Percentiles rank a stretch among this genome's conserved stretches.
Conservation (phyloP, 2,329 filamentous ascomycete species). For the Penicillium olsonii region DNA sequence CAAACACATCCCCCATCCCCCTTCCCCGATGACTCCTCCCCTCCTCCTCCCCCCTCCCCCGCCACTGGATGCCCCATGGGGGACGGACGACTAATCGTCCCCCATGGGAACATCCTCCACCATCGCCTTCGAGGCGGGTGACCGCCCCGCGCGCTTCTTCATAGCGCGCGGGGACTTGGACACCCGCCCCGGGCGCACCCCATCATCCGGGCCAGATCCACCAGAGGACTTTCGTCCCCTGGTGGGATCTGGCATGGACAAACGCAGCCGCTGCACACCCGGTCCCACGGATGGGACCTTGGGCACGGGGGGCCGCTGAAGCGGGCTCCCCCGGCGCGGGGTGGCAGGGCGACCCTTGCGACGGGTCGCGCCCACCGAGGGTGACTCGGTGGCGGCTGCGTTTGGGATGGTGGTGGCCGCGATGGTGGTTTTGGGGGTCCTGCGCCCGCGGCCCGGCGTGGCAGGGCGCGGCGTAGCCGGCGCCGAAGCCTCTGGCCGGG, state of each 20-base stretch:
- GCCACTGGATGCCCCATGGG: no score
- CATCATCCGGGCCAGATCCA: background rate
- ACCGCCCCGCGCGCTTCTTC: background rate
- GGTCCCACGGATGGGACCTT: background rate
- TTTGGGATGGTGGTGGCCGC: constrained; percentile 51
- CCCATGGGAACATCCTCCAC: constrained; percentile 1
- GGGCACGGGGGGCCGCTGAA: background rate
- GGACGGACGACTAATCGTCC: background rate
- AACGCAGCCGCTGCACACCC: background rate
- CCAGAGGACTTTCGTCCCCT: background rate
- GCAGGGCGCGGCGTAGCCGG: constrained; percentile 56
- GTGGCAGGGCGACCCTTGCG: constrained; percentile 21
- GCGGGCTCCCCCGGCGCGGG: background rate
- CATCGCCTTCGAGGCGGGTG: background rate
- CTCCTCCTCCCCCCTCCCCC: background rate
- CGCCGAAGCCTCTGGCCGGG: constrained; percentile 37
- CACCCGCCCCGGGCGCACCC: background rate
- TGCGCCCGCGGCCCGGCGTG: constrained; percentile 55
- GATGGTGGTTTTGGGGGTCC: constrained; percentile 63
- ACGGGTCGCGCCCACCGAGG: constrained; percentile 24
- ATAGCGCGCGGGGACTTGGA: background rate
- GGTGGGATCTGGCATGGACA: background rate
- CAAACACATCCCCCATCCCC: background rate
- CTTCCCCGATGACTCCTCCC: background rate
- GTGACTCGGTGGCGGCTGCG: constrained; percentile 25